Evolutionary conservation across 345 rosid genomes (phyloP).

Genomic region (Moricandia arvensis): DNA sequence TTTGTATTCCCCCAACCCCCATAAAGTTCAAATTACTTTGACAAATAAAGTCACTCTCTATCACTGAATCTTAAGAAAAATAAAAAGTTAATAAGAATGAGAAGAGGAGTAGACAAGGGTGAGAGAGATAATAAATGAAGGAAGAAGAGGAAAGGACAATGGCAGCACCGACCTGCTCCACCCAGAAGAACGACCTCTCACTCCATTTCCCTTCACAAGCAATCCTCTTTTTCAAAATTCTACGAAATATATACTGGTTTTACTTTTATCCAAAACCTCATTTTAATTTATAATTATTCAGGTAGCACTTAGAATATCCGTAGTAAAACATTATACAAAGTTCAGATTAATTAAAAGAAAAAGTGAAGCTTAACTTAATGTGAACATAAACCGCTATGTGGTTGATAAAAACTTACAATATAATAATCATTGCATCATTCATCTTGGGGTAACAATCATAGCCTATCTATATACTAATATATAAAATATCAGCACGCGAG

Average conservation of each 20-base stretch:
- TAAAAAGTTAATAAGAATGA: too few relatives aligned
- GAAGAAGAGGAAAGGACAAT: slow-evolving; percentile 38
- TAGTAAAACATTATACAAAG: too few relatives aligned
- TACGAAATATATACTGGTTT: neutral
- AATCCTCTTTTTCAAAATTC: neutral
- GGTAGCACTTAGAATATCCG: neutral
- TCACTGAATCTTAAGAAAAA: too few relatives aligned
- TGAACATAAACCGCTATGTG: neutral
- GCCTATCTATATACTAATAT: neutral
- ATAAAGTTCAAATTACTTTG: neutral
- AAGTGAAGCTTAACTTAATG: too few relatives aligned
- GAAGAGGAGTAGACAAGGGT: slow-evolving; percentile 4
- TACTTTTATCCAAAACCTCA: neutral
- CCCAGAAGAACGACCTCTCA: slow-evolving; percentile 40
- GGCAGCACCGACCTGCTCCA: slow-evolving; percentile 43
- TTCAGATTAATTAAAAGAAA: too few relatives aligned
- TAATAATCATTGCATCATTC: slow-evolving; percentile 12
- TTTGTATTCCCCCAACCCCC: too few relatives aligned
- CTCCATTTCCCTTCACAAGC: slow-evolving; percentile 32
- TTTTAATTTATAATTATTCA: neutral
- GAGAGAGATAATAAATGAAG: slow-evolving; percentile 35
- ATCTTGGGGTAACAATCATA: slow-evolving; percentile 1
- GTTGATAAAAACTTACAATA: slow-evolving; percentile 1
- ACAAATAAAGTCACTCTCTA: neutral
- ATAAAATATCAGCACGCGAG: neutral